Evolutionary conservation across 1,284 basidiomycete species (phyloP), one percentile per base, ranked within the genome.

Genomic region (Naganishia sp.): DNA sequence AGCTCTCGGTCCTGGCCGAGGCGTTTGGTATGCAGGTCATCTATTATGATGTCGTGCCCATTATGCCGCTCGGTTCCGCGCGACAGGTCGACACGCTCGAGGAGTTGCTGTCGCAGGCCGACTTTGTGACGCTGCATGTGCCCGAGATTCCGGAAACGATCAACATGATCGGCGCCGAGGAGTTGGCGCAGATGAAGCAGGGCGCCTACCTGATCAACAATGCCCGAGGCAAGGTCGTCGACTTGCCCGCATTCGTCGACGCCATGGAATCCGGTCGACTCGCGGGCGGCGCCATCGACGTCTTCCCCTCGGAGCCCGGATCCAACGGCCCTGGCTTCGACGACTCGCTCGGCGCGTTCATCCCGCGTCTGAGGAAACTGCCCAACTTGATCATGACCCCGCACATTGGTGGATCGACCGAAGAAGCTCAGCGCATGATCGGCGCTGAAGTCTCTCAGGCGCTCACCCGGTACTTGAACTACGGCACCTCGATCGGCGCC

Each of bases 151-250:
- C 92, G 15, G 96, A 99, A 80, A 99, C 96, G 41, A 90, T 87
- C 77, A 90, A 94, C 77, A 90, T 99, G 88, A 98, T 99, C 74
- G 87, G 88, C 18, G 79, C 80, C 42, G 81, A 83, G 58, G 85
- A 98, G 80, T 84, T 99, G 54, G 81, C 84, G n/a, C 83, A 86
- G 76, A 99, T 99, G 95, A 98, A 97, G 83, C 85, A 88, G 77
- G 94, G 95, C 51, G 81, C 94, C 0, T 99, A 96, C 82, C 86
- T 99, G 69, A 89, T 99, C 81, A 99, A 99, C 85, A 99, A 99
- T 76, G 92, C 95, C 9, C 90, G 95, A 68, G 95, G 95, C 68
- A 88, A 85, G 72, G 94, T 99, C 60, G 90, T 99, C 72, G 93
- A 99, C 79, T 92, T 99, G 70, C 89, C 90, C 28, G 94, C 93